Evolutionary conservation across 345 rosid species (phyloP), one percentile per base, ranked within the genome.

Genomic region (Nephelium lappaceum): DNA sequence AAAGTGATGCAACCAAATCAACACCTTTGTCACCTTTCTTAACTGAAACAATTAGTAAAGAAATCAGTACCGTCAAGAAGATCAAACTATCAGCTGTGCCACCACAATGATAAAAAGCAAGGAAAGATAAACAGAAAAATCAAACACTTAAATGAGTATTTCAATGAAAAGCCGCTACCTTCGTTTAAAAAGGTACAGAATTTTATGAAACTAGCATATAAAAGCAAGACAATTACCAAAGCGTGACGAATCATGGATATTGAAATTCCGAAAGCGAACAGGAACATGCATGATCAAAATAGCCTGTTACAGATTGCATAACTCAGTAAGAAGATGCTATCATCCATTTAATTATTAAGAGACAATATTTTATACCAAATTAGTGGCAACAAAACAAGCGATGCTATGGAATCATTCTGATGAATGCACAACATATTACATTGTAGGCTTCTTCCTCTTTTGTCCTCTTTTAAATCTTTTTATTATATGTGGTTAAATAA

Each of bases 251-350:
- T 90, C 93, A 75, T 82, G 81, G 82, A 87, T 81, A 82, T 81
- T 88, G 88, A 96, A 94, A 77, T 88, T 89, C 81, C 98, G 90
- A 85, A 88, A 88, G 77, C 82, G 89, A 81, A 82, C 78, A 62
- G 99, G 99, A 67, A 96, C 81, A 78, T 94, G 99, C 39, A 94
- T 84, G 77, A 94, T 88, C 88, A 96, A 81, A 83, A 96, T 86
- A 78, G 91, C 99, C 99, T 96, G 97, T 78, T 21, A 73, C 43
- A 78, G 41, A 81, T 72, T 51, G 64, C 72, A 80, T 77, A 39
- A 47, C 36, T 60, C 51, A 23, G 73, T 76, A 63, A 80, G 75
- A 62, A 70, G 67, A 61, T 24, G 41, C 76, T 36, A 41, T 31
- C 42, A 49, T 42, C 41, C 47, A 51, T 65, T n/a, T 67, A 49